Conservation (phyloP, 2,329 filamentous ascomycete species). For the Coniochaeta pulveracea region DNA sequence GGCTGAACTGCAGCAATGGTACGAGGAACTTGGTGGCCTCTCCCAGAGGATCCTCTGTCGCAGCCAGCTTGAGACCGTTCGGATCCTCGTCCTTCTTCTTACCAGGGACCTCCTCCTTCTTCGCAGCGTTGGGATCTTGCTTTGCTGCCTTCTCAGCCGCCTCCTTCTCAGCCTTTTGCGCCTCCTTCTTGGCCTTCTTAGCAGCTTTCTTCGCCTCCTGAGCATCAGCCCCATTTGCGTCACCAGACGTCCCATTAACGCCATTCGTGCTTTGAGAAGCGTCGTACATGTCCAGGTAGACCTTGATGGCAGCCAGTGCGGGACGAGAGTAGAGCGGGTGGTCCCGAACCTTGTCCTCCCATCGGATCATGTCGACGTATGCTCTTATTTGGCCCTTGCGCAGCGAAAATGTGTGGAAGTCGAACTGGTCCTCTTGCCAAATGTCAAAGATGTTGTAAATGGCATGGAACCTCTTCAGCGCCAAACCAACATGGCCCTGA, state of each 20-base stretch:
- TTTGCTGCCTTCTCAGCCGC: conserved; percentile 69
- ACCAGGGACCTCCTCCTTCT: conserved; percentile 45
- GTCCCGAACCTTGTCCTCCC: conserved; percentile 84
- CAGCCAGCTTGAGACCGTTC: conserved; percentile 65
- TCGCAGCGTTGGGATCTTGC: conserved; percentile 73
- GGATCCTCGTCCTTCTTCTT: conserved; percentile 93
- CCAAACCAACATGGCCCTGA: conserved; percentile 70
- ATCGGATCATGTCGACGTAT: conserved; percentile 91
- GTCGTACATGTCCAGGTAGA: conserved; percentile 73
- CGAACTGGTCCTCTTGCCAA: conserved; percentile 98
- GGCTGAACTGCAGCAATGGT: conserved; percentile 72
- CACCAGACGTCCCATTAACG: conserved; percentile 42
- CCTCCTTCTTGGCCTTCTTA: conserved; percentile 71
- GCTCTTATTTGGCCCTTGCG: conserved; percentile 91
- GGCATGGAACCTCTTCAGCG: conserved; percentile 83
- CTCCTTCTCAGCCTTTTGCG: conserved; percentile 61
- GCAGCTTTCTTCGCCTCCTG: conserved; percentile 74
- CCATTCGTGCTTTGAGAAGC: conserved; percentile 56
- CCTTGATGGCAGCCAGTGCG: conserved; percentile 67
- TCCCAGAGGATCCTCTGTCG: conserved; percentile 71
- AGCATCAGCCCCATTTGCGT: conserved; percentile 51
- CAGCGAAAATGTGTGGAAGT: conserved; percentile 97
- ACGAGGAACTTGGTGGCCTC: conserved; percentile 80
- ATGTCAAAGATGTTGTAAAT: conserved; percentile 90
- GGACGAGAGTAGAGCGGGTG: conserved; percentile 88